Evolutionary conservation across 495 filamentous ascomycete genomes (phyloP).

Genomic region (Annulohypoxylon maeteangense): DNA sequence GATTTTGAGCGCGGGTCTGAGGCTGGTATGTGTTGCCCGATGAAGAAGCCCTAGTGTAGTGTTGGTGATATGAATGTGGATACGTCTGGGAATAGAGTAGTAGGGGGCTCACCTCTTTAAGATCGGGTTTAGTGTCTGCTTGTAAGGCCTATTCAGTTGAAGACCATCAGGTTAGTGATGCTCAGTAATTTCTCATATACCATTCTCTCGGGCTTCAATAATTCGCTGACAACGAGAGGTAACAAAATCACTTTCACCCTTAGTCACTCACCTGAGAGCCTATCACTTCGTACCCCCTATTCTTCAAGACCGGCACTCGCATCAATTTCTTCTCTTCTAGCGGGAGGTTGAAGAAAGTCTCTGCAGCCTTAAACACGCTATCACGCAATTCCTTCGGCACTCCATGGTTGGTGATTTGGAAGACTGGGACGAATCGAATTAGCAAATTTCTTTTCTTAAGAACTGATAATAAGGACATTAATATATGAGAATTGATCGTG

Average conservation of each 20-base stretch:
- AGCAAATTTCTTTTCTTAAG: not conserved
- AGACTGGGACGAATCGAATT: constrained; percentile 46
- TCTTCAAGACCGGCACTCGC: constrained; percentile 50
- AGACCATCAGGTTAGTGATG: constrained; percentile 5
- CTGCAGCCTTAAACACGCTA: constrained; percentile 53
- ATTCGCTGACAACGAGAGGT: not conserved
- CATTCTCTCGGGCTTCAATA: not conserved
- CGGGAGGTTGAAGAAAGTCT: constrained; percentile 60
- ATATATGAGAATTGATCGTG: not conserved
- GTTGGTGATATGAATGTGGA: not conserved
- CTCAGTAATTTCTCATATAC: not conserved
- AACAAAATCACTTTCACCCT: not conserved
- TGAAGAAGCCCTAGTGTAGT: constrained; percentile 54
- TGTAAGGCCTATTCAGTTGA: constrained; percentile 50
- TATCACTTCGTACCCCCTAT: constrained; percentile 63
- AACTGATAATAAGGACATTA: not conserved
- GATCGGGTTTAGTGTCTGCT: constrained; percentile 56
- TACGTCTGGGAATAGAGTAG: too few relatives aligned
- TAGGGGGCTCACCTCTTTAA: constrained; percentile 57
- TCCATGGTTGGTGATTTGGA: constrained; percentile 60
- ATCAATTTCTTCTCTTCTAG: constrained; percentile 60
- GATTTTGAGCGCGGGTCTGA: constrained; percentile 53
- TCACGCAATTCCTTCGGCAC: constrained; percentile 52
- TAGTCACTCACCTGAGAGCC: constrained; percentile 51
- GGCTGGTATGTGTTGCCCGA: constrained; percentile 58